A percentile compares a stretch with the other conserved stretches of the same genome.
These are phyloP conservation scores for Colletotrichum brevisporum DNA, from an alignment of 2,329 filamentous ascomycete genomes.

Conservation along the genomic window DNA sequence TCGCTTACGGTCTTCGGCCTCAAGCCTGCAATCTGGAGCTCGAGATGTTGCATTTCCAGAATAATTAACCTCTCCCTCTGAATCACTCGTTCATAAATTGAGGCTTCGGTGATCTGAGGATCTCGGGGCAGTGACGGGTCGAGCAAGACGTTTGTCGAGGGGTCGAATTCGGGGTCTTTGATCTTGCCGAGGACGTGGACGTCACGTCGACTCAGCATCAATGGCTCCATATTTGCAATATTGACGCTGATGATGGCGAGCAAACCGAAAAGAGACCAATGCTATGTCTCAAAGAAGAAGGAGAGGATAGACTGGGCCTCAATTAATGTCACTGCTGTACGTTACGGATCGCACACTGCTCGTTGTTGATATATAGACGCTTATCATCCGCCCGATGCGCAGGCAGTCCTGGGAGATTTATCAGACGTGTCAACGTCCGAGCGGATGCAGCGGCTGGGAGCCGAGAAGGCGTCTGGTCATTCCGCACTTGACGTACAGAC, in stretches of 20 bases:
- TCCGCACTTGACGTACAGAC: constrained; percentile 31
- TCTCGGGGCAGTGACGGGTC: constrained; percentile 70
- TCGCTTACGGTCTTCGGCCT: constrained; percentile 54
- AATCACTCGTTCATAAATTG: constrained; percentile 65
- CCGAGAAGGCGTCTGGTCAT: constrained; percentile 19
- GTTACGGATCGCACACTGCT: constrained; percentile 1
- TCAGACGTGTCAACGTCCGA: constrained; percentile 10
- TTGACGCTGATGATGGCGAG: not conserved
- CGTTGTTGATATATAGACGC: not conserved
- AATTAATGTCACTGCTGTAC: not conserved
- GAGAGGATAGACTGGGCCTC: constrained; percentile 6
- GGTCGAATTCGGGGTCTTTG: constrained; percentile 75
- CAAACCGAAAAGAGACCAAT: constrained; percentile 12
- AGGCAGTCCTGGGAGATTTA: constrained; percentile 9
- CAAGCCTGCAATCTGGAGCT: constrained; percentile 64
- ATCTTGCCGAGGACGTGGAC: constrained; percentile 76
- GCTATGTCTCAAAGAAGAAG: not conserved
- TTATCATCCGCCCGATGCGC: not conserved
- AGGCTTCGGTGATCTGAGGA: constrained; percentile 66
- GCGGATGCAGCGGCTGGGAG: constrained; percentile 9
- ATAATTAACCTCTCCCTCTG: constrained; percentile 68
- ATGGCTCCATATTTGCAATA: constrained; percentile 59
- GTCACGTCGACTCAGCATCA: constrained; percentile 70
- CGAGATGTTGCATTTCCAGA: constrained; percentile 66
- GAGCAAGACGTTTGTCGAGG: constrained; percentile 66